These are phyloP conservation scores for Crucibulum laeve DNA, from an alignment of 768 basidiomycete species.

Conservation along the genomic window DNA sequence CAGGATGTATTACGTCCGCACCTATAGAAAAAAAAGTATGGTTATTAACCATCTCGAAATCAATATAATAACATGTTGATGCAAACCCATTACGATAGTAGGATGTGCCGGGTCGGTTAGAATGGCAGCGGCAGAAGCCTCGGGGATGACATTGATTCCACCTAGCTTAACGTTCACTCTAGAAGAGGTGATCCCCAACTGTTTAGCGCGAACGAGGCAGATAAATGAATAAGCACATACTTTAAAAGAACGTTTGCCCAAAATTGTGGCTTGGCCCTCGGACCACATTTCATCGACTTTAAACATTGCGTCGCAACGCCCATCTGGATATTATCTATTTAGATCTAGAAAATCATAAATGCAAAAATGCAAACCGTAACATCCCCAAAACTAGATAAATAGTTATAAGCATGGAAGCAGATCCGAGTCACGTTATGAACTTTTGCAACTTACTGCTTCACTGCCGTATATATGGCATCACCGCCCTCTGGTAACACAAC, in stretches of 20 bases:
- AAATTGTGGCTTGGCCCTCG: conserved; percentile 71
- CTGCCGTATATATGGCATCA: conserved; percentile 65
- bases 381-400: conserved; percentile 59
- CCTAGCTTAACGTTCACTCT: conserved; percentile 83
- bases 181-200: neutral
- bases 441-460: conserved; percentile 29
- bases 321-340: conserved; percentile 27
- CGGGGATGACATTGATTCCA: conserved; percentile 74
- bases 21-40: conserved; percentile 28
- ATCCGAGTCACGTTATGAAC: neutral
- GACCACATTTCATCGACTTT: conserved; percentile 53
- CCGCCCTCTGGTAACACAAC: conserved; percentile 68
- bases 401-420: neutral
- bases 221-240: conserved; percentile 31
- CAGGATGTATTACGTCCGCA: conserved; percentile 74
- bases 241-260: conserved; percentile 78
- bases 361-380: conserved; percentile 15
- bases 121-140: conserved; percentile 48
- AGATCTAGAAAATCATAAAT: neutral
- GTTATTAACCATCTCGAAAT: neutral
- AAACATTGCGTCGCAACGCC: conserved; percentile 82
- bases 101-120: conserved; percentile 65
- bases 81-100: conserved; percentile 70
- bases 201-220: neutral
- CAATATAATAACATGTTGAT: neutral